Percentiles rank a stretch among this genome's conserved stretches.
Evolutionary conservation across 345 rosid species (phyloP).

Genomic region (Noccaea caerulescens): DNA sequence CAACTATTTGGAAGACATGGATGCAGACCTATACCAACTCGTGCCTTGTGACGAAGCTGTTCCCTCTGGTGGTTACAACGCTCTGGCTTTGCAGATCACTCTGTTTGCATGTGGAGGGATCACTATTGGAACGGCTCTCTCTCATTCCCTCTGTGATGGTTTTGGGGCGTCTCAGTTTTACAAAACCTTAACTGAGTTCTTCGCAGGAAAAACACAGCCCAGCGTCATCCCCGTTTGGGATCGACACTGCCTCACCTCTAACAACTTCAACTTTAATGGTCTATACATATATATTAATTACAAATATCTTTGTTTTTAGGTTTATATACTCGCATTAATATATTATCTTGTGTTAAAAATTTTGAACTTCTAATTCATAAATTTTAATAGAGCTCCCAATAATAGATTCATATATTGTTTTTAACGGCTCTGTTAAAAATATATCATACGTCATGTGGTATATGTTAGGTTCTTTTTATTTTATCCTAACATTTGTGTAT

Average conservation of each 20-base stretch:
- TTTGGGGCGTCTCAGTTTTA: constrained; percentile 61
- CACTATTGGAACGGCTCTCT: constrained; percentile 58
- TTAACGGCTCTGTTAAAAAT: too few species aligned
- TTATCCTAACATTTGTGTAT: neutral
- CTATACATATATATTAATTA: neutral
- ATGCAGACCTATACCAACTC: constrained; percentile 41
- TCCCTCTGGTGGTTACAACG: constrained; percentile 28
- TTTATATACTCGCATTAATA: neutral
- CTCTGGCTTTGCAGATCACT: constrained; percentile 53
- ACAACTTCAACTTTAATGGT: constrained; percentile 26
- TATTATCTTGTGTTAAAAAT: neutral
- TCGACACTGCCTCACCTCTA: constrained; percentile 46
- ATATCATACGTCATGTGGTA: too few species aligned
- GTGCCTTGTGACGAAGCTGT: constrained; percentile 38
- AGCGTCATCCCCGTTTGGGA: constrained; percentile 59
- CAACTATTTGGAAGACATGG: constrained; percentile 52
- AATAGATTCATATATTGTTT: too few species aligned
- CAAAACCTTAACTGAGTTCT: constrained; percentile 53
- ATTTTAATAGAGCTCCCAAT: too few species aligned
- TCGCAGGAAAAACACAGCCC: constrained; percentile 49
- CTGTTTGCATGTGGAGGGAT: constrained; percentile 63
- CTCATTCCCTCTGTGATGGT: constrained; percentile 66
- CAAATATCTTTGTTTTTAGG: neutral
- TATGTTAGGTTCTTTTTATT: too few species aligned
- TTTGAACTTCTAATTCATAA: too few species aligned